Evolutionary conservation across 257 asterid genomes (phyloP).

Genomic region (Verbascum thapsus): DNA sequence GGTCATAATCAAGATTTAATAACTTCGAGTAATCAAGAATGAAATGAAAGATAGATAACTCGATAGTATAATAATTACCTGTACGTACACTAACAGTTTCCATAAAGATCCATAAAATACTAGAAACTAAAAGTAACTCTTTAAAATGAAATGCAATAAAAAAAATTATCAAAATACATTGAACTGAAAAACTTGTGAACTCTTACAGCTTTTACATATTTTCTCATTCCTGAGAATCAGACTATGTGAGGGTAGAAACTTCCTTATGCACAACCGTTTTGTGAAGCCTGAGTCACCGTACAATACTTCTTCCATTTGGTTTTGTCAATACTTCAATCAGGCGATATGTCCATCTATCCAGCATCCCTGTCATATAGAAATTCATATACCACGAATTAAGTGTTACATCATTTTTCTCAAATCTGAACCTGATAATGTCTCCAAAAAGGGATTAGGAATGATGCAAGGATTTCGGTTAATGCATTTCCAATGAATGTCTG

Average conservation of each 20-base stretch:
- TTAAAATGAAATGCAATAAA: constrained; percentile 12
- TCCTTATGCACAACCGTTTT: constrained; percentile 15
- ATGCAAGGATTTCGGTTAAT: constrained; percentile 1
- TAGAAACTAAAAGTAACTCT: not conserved
- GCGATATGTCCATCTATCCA: constrained; percentile 92
- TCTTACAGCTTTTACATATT: constrained; percentile 13
- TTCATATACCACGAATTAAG: not conserved
- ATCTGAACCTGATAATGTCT: not conserved
- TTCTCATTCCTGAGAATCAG: constrained; percentile 14
- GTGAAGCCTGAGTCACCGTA: constrained; percentile 48
- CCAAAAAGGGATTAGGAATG: not conserved
- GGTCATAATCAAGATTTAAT: too few relatives aligned
- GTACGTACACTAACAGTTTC: constrained; percentile 18
- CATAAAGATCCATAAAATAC: not conserved
- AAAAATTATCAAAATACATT: not conserved
- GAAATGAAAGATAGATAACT: constrained; percentile 11
- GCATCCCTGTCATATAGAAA: constrained; percentile 64
- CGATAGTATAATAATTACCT: not conserved
- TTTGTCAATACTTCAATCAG: constrained; percentile 66
- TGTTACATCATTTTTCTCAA: not conserved
- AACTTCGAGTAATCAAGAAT: too few relatives aligned
- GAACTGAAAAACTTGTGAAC: constrained; percentile 24
- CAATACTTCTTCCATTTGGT: constrained; percentile 52
- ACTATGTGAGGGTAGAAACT: constrained; percentile 16
- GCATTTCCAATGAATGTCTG: not conserved